These are phyloP conservation scores for Fusarium zealandicum DNA, from an alignment of 2,329 filamentous ascomycete species.

Conservation along the genomic window DNA sequence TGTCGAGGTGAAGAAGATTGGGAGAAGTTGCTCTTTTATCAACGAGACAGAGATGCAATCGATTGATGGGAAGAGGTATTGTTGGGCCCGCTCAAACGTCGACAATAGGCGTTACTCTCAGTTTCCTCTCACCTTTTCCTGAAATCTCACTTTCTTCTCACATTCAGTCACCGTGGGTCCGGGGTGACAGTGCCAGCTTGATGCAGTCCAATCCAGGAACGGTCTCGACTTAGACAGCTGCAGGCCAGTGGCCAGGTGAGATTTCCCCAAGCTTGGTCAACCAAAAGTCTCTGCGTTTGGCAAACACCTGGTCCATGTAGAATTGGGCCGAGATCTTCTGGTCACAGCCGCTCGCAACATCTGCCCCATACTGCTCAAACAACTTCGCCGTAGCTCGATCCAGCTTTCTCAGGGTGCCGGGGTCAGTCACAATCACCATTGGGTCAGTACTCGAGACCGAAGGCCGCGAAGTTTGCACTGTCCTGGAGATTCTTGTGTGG, in stretches of 20 bases:
- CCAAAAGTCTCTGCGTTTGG: slow-evolving; percentile 44
- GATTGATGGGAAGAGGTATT: too few relatives aligned
- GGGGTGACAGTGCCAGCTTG: not conserved
- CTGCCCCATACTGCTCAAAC: slow-evolving; percentile 46
- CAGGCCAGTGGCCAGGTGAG: not conserved
- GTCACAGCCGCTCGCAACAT: slow-evolving; percentile 37
- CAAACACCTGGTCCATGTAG: slow-evolving; percentile 43
- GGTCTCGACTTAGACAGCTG: not conserved
- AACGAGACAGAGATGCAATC: not conserved
- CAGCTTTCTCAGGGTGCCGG: slow-evolving; percentile 35
- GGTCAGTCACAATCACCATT: slow-evolving; percentile 39
- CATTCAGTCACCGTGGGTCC: not conserved
- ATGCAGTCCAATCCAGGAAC: not conserved
- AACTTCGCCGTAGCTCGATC: slow-evolving; percentile 37
- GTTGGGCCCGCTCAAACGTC: not conserved
- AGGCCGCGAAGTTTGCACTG: not conserved
- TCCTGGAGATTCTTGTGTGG: not conserved
- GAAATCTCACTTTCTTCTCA: not conserved
- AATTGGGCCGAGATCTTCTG: slow-evolving; percentile 38
- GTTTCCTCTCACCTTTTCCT: not conserved
- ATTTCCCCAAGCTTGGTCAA: slow-evolving; percentile 29
- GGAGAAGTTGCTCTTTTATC: not conserved
- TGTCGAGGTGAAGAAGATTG: not conserved
- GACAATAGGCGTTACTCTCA: not conserved
- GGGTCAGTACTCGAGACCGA: not conserved